These are phyloP conservation scores for Fragilariopsis cylindrus DNA, from an alignment of 108 stramenopile species.

Conservation along the genomic window DNA sequence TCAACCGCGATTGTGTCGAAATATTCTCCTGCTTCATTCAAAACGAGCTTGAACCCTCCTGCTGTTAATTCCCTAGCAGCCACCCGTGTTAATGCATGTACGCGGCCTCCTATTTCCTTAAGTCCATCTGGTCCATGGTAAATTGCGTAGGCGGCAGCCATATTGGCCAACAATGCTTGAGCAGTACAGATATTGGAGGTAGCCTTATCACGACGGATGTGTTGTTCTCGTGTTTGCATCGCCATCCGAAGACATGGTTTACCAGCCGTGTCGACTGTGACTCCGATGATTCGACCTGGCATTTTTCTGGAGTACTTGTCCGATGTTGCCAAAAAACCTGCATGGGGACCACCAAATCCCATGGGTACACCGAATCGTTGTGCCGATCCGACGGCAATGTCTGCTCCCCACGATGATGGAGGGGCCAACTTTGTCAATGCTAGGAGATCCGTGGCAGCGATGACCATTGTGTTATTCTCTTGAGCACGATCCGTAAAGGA, in stretches of 20 bases:
- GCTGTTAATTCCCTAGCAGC: constrained; percentile 78
- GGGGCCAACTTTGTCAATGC: constrained; percentile 89
- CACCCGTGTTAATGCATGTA: constrained; percentile 85
- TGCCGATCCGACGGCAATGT: constrained; percentile 97
- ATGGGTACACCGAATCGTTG: constrained; percentile 99
- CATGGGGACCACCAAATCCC: constrained; percentile 99
- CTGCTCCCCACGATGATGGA: constrained; percentile 94
- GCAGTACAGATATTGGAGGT: constrained; percentile 99
- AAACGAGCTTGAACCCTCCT: constrained; percentile 60
- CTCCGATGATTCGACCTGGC: constrained; percentile 98
- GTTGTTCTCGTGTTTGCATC: constrained; percentile 99
- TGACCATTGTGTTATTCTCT: constrained; percentile 82
- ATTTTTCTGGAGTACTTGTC: constrained; percentile 93
- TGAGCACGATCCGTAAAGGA: constrained; percentile 81
- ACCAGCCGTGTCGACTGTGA: constrained; percentile 88
- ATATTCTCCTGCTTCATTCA: constrained; percentile 60
- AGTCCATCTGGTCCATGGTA: constrained; percentile 99
- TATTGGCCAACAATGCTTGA: constrained; percentile 98
- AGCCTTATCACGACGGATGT: constrained; percentile 99
- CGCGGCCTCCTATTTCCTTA: constrained; percentile 81
- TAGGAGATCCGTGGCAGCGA: constrained; percentile 95
- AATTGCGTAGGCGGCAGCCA: constrained; percentile 98
- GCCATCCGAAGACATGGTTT: constrained; percentile 98
- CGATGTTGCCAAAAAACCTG: constrained; percentile 95
- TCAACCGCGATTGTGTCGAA: constrained; percentile 95